Base-by-base conservation (phyloP, 176 grass and related monocot genomes). In the Musa schizocarpa region DNA sequence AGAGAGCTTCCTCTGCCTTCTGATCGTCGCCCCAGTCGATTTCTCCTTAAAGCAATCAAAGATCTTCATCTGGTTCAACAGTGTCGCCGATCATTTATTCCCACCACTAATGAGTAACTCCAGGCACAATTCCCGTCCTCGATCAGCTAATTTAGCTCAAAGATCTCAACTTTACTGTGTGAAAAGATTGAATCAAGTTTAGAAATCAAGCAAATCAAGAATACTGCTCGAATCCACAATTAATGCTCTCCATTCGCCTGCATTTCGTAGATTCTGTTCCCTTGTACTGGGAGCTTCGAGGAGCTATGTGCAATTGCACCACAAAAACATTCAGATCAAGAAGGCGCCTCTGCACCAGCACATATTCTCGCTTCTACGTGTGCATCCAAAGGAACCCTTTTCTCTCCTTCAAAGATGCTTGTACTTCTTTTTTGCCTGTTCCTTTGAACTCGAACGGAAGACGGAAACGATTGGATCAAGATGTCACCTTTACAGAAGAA, bases 21-120 rank as follows among this genome's bases (percentile, higher is more conserved):
- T 77, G 43, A 49, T 75, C 25, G 72, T 65, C 67, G 81, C 57
- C 57, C 53, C 68, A 25, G 73, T 56, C 50, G 54, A 72, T 16
- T 80, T 79, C 77, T 90, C 80, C 81, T 89, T 94, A 74, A 99
- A 93, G 78, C 88, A 99, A 72, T 86, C 74, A 75, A 99, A 78
- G 58, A 56, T 83, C 83, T 87, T 99, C 95, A 99, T 99, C 73
- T 57, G 52, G 68, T 70, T 13, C 43, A 25, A 50, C 51, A 19
- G 5, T 50, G 17, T 3, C 13, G 6, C 57, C 2, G n/a, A 61
- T 61, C 16, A 19, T 19, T 17, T n/a, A 7, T 16, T 43, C 4
- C 34, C 34, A 43, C 34, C 34, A 6, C 34, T 5, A 43, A 70
- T 11, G 17, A 21, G 34, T 8, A 50, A 19, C 66, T 17, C 1